Conservation (phyloP, 2,329 filamentous ascomycete genomes). For the Colletotrichum sp. region DNA sequence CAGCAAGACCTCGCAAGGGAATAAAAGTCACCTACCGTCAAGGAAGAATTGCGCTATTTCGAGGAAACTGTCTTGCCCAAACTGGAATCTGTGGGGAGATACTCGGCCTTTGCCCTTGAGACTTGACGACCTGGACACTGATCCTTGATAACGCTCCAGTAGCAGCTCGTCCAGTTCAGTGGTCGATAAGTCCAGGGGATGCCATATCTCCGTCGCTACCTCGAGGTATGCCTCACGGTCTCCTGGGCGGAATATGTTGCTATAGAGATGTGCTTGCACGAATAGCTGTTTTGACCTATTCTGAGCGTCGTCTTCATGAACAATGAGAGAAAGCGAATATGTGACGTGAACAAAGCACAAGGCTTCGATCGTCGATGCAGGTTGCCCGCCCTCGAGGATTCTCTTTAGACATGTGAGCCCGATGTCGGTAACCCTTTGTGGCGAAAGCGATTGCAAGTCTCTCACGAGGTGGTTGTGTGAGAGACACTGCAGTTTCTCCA, state of each 20-base stretch:
- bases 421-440: slow-evolving; percentile 40
- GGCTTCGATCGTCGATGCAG: slow-evolving; percentile 45
- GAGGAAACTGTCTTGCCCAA: slow-evolving; percentile 41
- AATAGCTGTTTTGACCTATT: slow-evolving; percentile 46
- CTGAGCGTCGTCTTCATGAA: slow-evolving; percentile 46
- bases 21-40: slow-evolving; percentile 46
- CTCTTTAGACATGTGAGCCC: slow-evolving; percentile 47
- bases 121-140: slow-evolving; percentile 27
- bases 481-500: slow-evolving; percentile 45
- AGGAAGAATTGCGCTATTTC: slow-evolving; percentile 52
- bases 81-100: background rate
- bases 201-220: slow-evolving; percentile 54
- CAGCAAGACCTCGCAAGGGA: background rate
- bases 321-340: slow-evolving; percentile 54
- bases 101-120: slow-evolving; percentile 49
- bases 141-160: slow-evolving; percentile 21
- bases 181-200: slow-evolving; percentile 40
- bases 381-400: slow-evolving; percentile 42
- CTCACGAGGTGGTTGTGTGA: slow-evolving; percentile 46
- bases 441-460: slow-evolving; percentile 44
- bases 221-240: slow-evolving; percentile 46
- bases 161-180: slow-evolving; percentile 33
- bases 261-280: slow-evolving; percentile 51
- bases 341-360: slow-evolving; percentile 58
- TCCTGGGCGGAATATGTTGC: slow-evolving; percentile 39